phyloP scores from a whole-genome alignment of 1,139 yeast species.

The Spathaspora sp. region DNA sequence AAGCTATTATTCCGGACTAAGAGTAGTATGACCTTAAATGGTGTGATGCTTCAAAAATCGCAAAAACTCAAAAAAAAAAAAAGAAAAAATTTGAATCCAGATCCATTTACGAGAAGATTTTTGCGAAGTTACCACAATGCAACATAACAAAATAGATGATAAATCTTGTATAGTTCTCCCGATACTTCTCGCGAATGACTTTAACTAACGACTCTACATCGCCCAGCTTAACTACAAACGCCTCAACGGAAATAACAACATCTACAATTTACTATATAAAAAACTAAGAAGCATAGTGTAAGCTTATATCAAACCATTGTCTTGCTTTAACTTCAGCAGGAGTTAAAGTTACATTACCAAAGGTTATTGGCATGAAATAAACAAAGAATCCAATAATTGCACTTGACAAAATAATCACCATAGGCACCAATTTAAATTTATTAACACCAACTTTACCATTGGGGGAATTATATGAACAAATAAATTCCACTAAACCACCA shows the following conservation, averaged over 20 bases:
- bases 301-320: slow-evolving; percentile 78
- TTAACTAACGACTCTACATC: no score
- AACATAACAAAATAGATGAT: no score
- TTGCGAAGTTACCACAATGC: no score
- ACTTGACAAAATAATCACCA: slow-evolving; percentile 41
- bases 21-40: no score
- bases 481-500: slow-evolving; percentile 79
- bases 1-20: no score
- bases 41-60: no score
- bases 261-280: not conserved
- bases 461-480: slow-evolving; percentile 52
- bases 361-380: slow-evolving; percentile 81
- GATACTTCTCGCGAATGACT: no score
- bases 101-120: no score
- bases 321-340: slow-evolving; percentile 68
- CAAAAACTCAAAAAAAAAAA: no score
- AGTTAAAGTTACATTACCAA: slow-evolving; percentile 69
- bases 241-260: not conserved
- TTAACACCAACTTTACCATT: slow-evolving; percentile 18
- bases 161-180: no score
- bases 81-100: no score
- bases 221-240: no score
- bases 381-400: slow-evolving; percentile 64
- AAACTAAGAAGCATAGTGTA: slow-evolving; percentile 75
- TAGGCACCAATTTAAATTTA: slow-evolving; percentile 27